Evolutionary conservation across 108 stramenopile genomes (phyloP).

Genomic region (Cyclotella sp.): DNA sequence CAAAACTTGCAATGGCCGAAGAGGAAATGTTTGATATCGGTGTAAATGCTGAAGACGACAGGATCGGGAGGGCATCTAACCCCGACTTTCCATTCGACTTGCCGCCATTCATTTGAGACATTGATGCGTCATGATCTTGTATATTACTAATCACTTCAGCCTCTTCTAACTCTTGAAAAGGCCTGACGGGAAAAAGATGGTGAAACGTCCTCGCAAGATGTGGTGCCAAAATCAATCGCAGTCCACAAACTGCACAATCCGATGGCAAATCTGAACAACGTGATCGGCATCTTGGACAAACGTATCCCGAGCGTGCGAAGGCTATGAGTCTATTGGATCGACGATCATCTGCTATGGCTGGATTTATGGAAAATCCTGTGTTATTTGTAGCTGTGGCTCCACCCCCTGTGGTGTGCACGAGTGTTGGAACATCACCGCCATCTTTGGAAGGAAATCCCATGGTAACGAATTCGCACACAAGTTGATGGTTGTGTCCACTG

Average conservation of each 20-base stretch:
- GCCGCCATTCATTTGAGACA: slow-evolving; percentile 30
- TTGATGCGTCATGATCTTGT: slow-evolving; percentile 2
- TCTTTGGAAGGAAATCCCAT: slow-evolving; percentile 87
- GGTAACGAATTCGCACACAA: slow-evolving; percentile 78
- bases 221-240: slow-evolving; percentile 86
- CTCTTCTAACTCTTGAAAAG: slow-evolving; percentile 72
- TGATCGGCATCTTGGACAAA: slow-evolving; percentile 85
- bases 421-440: slow-evolving; percentile 70
- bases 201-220: slow-evolving; percentile 92
- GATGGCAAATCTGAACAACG: slow-evolving; percentile 75
- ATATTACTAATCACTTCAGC: slow-evolving; percentile 31
- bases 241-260: slow-evolving; percentile 90
- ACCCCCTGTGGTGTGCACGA: slow-evolving; percentile 64
- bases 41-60: slow-evolving; percentile 46
- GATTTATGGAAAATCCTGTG: slow-evolving; percentile 44
- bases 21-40: slow-evolving; percentile 37
- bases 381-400: slow-evolving; percentile 51
- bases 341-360: slow-evolving; percentile 46
- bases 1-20: slow-evolving; percentile 20
- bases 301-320: slow-evolving; percentile 76
- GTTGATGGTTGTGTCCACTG: slow-evolving; percentile 13
- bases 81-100: slow-evolving; percentile 41
- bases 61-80: slow-evolving; percentile 34
- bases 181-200: slow-evolving; percentile 92
- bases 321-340: slow-evolving; percentile 51